Conservation (phyloP, 139 green algal genomes). For the Penium margaritaceum region DNA sequence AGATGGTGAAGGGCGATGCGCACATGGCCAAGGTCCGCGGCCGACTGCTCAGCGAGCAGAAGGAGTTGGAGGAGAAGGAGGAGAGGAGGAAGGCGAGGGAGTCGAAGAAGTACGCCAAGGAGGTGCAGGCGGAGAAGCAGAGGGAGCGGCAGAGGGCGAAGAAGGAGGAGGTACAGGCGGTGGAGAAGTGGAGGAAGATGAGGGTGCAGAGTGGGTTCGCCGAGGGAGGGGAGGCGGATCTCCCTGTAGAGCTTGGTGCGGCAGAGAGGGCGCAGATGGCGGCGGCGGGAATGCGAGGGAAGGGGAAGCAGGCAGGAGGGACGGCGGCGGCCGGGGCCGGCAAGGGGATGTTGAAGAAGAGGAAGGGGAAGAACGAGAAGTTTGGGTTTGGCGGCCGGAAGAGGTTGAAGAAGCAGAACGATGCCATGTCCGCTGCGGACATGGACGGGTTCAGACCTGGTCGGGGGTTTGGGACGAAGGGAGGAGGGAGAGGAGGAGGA, state of each 20-base stretch:
- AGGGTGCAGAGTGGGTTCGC: slow-evolving; percentile 47
- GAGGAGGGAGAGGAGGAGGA: slow-evolving; percentile 7
- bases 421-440: slow-evolving; percentile 65
- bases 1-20: slow-evolving; percentile 94
- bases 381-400: slow-evolving; percentile 80
- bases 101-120: slow-evolving; percentile 81
- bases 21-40: slow-evolving; percentile 74
- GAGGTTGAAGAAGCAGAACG: slow-evolving; percentile 79
- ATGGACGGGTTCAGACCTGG: slow-evolving; percentile 53
- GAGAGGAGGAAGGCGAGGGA: slow-evolving; percentile 73
- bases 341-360: slow-evolving; percentile 11
- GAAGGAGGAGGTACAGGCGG: slow-evolving; percentile 70
- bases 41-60: slow-evolving; percentile 39
- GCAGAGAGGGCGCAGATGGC: not conserved
- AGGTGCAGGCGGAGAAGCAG: slow-evolving; percentile 72
- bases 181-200: slow-evolving; percentile 72
- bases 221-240: slow-evolving; percentile 17
- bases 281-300: not conserved
- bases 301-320: no score
- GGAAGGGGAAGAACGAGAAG: slow-evolving; percentile 35
- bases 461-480: not conserved
- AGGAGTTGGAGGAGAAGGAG: slow-evolving; percentile 33
- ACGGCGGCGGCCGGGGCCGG: not conserved
- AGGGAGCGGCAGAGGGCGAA: slow-evolving; percentile 75
- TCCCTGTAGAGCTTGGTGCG: slow-evolving; percentile 23